A percentile compares a stretch with the other conserved stretches of the same genome.
Conservation (phyloP, 129 eudicot species). For the Ambrosia trifida region DNA sequence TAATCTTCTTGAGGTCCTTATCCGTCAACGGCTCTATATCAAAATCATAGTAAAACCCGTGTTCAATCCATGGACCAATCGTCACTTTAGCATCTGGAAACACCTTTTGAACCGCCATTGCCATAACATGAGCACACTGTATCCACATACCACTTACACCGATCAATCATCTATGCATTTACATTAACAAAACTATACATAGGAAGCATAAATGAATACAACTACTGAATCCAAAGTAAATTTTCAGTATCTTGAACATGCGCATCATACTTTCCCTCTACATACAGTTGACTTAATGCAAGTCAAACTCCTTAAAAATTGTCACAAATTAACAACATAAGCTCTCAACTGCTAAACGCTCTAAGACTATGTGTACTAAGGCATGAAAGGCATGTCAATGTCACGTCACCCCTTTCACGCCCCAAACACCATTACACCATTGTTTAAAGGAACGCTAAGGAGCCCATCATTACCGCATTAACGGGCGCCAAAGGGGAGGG, state of each 20-base stretch:
- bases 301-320: constrained; percentile 7
- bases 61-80: constrained; percentile 98
- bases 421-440: too few relatives aligned
- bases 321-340: background rate
- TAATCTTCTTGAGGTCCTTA: constrained; percentile 86
- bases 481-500: too few relatives aligned
- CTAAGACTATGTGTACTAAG: background rate
- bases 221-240: background rate
- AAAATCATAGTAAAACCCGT: constrained; percentile 94
- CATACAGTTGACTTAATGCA: background rate
- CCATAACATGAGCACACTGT: constrained; percentile 99
- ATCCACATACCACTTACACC: constrained; percentile 25
- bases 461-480: too few relatives aligned
- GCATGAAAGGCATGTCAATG: too few relatives aligned
- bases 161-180: constrained; percentile 10
- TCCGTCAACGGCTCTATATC: constrained; percentile 93
- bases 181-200: background rate
- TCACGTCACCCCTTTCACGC: too few relatives aligned
- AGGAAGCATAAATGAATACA: constrained; percentile 3
- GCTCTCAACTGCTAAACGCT: background rate
- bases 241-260: background rate
- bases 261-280: background rate
- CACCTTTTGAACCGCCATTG: constrained; percentile 99
- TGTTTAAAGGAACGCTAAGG: too few relatives aligned
- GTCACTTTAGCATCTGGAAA: constrained; percentile 97